Conservation (phyloP, 2,329 filamentous ascomycete species). For the Colletotrichum lupini region DNA sequence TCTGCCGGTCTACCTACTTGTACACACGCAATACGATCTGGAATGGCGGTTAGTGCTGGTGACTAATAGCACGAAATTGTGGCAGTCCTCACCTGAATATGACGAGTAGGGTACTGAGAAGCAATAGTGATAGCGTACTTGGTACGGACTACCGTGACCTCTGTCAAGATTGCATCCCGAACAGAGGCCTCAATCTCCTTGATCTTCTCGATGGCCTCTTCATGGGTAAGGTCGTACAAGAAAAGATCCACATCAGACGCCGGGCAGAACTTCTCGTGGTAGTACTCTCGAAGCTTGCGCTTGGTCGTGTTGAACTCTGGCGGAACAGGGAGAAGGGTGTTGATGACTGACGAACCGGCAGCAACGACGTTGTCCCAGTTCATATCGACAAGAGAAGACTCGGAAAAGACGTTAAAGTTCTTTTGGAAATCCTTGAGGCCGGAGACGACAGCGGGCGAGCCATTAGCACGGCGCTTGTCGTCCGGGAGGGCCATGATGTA, state of each 20-base stretch:
- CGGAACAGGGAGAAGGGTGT: conserved; percentile 79
- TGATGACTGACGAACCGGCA: conserved; percentile 84
- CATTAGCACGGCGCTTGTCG: conserved; percentile 70
- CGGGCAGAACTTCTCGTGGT: conserved; percentile 83
- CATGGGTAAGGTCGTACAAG: conserved; percentile 81
- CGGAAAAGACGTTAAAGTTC: conserved; percentile 86
- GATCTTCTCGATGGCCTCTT: conserved; percentile 85
- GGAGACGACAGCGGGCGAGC: conserved; percentile 74
- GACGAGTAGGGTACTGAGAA: conserved; percentile 84
- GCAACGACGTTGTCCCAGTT: conserved; percentile 87
- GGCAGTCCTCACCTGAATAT: conserved; percentile 67
- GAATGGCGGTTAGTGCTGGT: conserved; percentile 25
- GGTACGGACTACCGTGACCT: conserved; percentile 85
- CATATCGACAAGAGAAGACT: conserved; percentile 79
- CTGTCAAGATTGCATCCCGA: conserved; percentile 81
- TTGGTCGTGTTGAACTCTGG: conserved; percentile 71
- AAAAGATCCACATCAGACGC: conserved; percentile 91
- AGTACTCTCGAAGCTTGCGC: conserved; percentile 75
- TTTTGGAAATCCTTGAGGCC: conserved; percentile 77
- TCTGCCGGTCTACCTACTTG: conserved; percentile 73
- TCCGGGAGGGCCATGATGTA: conserved; percentile 77
- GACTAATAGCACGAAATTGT: background rate
- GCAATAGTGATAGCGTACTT: conserved; percentile 90
- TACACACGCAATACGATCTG: conserved; percentile 88
- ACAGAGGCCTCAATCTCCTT: conserved; percentile 82